Evolutionary conservation across 2,329 filamentous ascomycete species (phyloP), one percentile per base, ranked within the genome.

Genomic region (Beauveria asiatica): DNA sequence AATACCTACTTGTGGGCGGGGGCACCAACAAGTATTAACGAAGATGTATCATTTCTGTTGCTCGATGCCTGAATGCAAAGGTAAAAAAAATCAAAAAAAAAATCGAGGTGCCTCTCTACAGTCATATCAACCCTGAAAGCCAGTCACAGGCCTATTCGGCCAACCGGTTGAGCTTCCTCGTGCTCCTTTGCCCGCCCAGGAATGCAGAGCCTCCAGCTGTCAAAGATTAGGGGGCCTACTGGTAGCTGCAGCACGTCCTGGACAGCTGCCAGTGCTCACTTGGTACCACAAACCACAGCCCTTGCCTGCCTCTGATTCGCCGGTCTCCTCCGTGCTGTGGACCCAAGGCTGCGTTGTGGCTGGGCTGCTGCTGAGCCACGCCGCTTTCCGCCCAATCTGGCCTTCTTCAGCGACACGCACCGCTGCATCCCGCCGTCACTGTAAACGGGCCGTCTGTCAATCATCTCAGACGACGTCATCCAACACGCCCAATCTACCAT

Each of bases 1-100:
- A 57, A 46, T 37, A 56, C 23, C 23, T 23, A 23, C 30, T 57
- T 57, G 54, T 57, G 54, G 54, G 54, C 54, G 44, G 54, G 44
- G 53, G 42, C 13, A 37, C 10, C 54, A 45, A 23, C 21, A 5
- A 33, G 21, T n/a, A n/a, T n/a, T n/a, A n/a, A 7, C 45, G 23
- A 16, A 23, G 5, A 8, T 9, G 53, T n/a, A 23, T 16, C 23
- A 23, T 42, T 17, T 25, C 10, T 46, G 27, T 7, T 19, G 5
- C 30, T 21, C 16, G 23, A 2, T 44, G 25, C 25, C 23, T 21
- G 25, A 27, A 23, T 8, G 7, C 50, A n/a, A 21, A 13, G 21
- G n/a, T 10, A 21, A 55, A 45, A 45, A 46, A 19, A 11, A 17
- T n/a, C n/a, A 46, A 17, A 1, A 5, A 56, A 56, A 56, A 46